phyloP scores from a whole-genome alignment of 2,329 filamentous ascomycete species.

The Fusarium heterosporum region DNA sequence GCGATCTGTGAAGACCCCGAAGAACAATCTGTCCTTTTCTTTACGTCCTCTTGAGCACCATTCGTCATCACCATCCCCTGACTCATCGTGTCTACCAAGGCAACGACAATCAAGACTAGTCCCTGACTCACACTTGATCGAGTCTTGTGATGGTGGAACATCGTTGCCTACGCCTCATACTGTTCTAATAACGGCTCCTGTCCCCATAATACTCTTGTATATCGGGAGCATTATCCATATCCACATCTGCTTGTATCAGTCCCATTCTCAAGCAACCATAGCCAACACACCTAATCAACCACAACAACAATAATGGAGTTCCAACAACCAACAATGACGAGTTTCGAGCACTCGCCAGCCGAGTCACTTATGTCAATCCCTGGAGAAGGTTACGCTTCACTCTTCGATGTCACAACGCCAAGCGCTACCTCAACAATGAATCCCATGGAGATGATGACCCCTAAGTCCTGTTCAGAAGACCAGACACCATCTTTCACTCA shows the following conservation, averaged over 20 bases:
- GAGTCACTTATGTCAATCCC: constrained; percentile 66
- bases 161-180: constrained; percentile 31
- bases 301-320: constrained; percentile 53
- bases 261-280: not conserved
- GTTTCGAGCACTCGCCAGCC: constrained; percentile 65
- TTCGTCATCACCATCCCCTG: constrained; percentile 38
- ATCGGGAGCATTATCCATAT: constrained; percentile 14
- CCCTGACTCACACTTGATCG: constrained; percentile 45
- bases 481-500: constrained; percentile 18
- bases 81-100: constrained; percentile 39
- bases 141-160: constrained; percentile 32
- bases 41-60: constrained; percentile 31
- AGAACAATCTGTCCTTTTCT: constrained; percentile 49
- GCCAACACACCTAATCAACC: constrained; percentile 24
- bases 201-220: constrained; percentile 22
- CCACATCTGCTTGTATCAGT: constrained; percentile 8
- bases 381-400: constrained; percentile 61
- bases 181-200: constrained; percentile 5
- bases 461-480: constrained; percentile 55
- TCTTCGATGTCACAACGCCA: constrained; percentile 57
- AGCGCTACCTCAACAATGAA: constrained; percentile 54
- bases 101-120: constrained; percentile 24
- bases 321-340: constrained; percentile 58
- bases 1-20: constrained; percentile 14
- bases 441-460: constrained; percentile 63